Base-by-base conservation (phyloP, 768 basidiomycete species). In the Coprinopsis cinerea region DNA sequence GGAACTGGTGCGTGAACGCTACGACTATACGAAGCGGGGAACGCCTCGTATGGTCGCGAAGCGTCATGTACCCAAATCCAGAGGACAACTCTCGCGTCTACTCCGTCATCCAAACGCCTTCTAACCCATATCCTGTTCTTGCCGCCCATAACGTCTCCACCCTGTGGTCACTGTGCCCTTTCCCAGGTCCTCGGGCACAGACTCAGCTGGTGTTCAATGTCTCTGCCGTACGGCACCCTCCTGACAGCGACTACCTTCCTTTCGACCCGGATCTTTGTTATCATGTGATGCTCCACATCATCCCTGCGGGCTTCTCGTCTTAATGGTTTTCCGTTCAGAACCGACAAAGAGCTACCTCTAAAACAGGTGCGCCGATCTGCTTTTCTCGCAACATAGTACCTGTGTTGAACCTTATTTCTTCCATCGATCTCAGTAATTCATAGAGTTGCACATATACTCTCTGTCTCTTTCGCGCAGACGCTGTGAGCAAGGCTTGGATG, bases 151-250 rank as follows among this genome's bases (percentile, higher is more conserved):
- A 66, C 0, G 48, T 56, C 35, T 39, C 60, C 2, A 54, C 65
- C 32, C 52, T 67, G 20, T 76, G 74, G 74, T 71, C 67, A 2
- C 51, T 74, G 41, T 74, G 74, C 55, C 63, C 67, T 2, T 65
- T 59, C 36, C 43, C 53, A 1, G 62, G 63, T 4, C 24, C 39
- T 15, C 32, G 40, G 11, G 48, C 44, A 4, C 53, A 54, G 44
- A 54, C 53, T 11, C 49, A 54, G 22, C 48, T 54, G 3, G 53
- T 54, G 17, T 54, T 49, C 42, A 49, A 54, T 22, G 44, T 47
- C 39, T 45, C 53, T 5, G 48, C 48, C 7, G 53, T 43, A 13
- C n/a, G 14, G 22, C 44, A 25, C 4, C 44, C 44, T 4, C 44
- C 44, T 7, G 11, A n/a, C n/a, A n/a, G n/a, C n/a, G n/a, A 23